A percentile compares a stretch with the other conserved stretches of the same genome.
Conservation (phyloP, 306 rosid genomes). For the Echinosophora koreensis region DNA sequence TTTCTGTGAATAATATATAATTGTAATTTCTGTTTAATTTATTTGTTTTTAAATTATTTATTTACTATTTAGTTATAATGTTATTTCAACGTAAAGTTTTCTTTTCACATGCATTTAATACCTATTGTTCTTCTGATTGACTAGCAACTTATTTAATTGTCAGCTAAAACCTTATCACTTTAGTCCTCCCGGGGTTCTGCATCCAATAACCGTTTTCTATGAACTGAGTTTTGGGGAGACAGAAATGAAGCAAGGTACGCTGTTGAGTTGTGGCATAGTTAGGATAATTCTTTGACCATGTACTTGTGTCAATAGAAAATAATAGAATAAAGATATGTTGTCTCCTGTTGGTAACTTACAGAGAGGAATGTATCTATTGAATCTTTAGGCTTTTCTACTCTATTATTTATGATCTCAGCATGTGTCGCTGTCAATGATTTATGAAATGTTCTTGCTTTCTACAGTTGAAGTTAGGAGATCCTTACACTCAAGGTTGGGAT, state of each 20-base stretch:
- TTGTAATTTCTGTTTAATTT: slow-evolving; percentile 22
- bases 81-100: slow-evolving; percentile 29
- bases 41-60: slow-evolving; percentile 14
- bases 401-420: slow-evolving; percentile 27
- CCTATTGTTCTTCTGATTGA: slow-evolving; percentile 28
- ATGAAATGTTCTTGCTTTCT: slow-evolving; percentile 47
- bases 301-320: slow-evolving; percentile 22
- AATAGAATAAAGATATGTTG: not conserved
- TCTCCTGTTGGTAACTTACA: slow-evolving; percentile 19
- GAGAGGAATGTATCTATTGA: slow-evolving; percentile 14
- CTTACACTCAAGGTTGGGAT: slow-evolving; percentile 83
- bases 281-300: slow-evolving; percentile 31
- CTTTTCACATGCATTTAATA: not conserved
- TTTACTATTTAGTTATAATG: not conserved
- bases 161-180: slow-evolving; percentile 86
- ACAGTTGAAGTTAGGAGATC: slow-evolving; percentile 90
- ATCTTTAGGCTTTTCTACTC: slow-evolving; percentile 12
- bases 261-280: slow-evolving; percentile 33
- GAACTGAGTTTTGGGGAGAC: slow-evolving; percentile 94
- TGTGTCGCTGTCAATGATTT: slow-evolving; percentile 13
- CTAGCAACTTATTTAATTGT: slow-evolving; percentile 46
- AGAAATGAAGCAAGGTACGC: slow-evolving; percentile 93
- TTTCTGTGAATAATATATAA: slow-evolving; percentile 25
- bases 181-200: slow-evolving; percentile 84
- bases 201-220: slow-evolving; percentile 79